These are phyloP conservation scores for Aegilops speltoides DNA, from an alignment of 176 grass and related monocot species.

Conservation along the genomic window DNA sequence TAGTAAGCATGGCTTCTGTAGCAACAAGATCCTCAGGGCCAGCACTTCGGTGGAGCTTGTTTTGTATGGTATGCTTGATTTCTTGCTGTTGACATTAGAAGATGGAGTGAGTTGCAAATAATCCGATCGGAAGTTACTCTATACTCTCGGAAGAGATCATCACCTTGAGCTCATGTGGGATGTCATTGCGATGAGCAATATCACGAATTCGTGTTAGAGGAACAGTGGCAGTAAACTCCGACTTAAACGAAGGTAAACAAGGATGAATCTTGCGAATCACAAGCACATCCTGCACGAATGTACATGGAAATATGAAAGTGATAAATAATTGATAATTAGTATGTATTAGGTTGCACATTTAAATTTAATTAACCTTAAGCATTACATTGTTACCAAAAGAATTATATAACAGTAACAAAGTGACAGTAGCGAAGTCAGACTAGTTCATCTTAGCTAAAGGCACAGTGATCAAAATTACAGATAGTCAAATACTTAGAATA, in stretches of 20 bases:
- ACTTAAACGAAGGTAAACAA: conserved; percentile 97
- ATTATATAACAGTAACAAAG: neutral
- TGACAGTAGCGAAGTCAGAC: conserved; percentile 2
- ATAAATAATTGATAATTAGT: conserved; percentile 3
- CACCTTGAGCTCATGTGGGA: conserved; percentile 97
- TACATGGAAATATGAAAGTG: conserved; percentile 3
- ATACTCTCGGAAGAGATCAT: conserved; percentile 22
- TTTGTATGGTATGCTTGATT: conserved; percentile 99
- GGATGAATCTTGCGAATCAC: conserved; percentile 86
- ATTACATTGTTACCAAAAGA: neutral
- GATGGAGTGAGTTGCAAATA: conserved; percentile 27
- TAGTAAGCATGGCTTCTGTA: conserved; percentile 93
- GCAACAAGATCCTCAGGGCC: conserved; percentile 98
- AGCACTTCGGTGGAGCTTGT: conserved; percentile 97
- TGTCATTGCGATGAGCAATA: conserved; percentile 94
- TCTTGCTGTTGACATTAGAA: conserved; percentile 77
- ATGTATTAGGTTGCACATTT: conserved; percentile 3
- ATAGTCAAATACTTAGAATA: neutral
- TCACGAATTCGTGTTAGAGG: conserved; percentile 98
- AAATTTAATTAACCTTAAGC: conserved; percentile 1
- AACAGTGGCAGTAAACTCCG: conserved; percentile 97
- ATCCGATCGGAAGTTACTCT: neutral
- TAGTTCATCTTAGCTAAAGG: neutral
- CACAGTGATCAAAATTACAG: conserved; percentile 3
- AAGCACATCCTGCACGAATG: conserved; percentile 57